Conservation (phyloP, 2,329 filamentous ascomycete species). For the Pseudopithomyces chartarum region DNA sequence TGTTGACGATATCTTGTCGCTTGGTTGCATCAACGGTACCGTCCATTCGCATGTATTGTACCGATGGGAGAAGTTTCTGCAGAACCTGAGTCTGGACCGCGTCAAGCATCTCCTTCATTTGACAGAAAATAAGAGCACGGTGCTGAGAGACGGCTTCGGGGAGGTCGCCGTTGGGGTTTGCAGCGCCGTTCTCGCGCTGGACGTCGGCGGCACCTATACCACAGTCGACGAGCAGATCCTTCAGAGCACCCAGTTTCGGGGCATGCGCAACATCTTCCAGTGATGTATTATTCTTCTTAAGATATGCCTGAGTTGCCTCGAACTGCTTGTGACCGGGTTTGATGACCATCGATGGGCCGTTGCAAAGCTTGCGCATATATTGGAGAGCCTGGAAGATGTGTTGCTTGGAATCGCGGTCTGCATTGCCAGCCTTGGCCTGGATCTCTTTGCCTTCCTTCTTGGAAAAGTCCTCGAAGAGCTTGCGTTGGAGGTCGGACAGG, state of each 20-base stretch:
- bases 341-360: slow-evolving; percentile 94
- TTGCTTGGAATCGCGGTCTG: slow-evolving; percentile 90
- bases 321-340: slow-evolving; percentile 92
- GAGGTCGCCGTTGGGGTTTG: slow-evolving; percentile 58
- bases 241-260: slow-evolving; percentile 87
- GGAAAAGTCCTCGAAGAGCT: slow-evolving; percentile 94
- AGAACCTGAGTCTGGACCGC: slow-evolving; percentile 97
- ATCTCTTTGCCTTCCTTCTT: slow-evolving; percentile 92
- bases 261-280: slow-evolving; percentile 87
- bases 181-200: slow-evolving; percentile 50
- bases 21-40: slow-evolving; percentile 90
- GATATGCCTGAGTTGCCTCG: slow-evolving; percentile 80
- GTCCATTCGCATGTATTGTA: slow-evolving; percentile 93
- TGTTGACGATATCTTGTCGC: slow-evolving; percentile 97
- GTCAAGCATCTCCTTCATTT: slow-evolving; percentile 99
- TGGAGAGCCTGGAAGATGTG: slow-evolving; percentile 99
- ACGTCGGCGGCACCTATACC: slow-evolving; percentile 75
- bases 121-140: slow-evolving; percentile 94
- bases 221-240: slow-evolving; percentile 95
- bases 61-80: slow-evolving; percentile 85
- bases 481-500: slow-evolving; percentile 90
- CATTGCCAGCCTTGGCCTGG: slow-evolving; percentile 76
- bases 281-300: slow-evolving; percentile 77
- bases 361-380: slow-evolving; percentile 99
- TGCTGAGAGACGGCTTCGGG: slow-evolving; percentile 90